Evolutionary conservation across 345 rosid species (phyloP).

Genomic region (Pelargonium nanum): DNA sequence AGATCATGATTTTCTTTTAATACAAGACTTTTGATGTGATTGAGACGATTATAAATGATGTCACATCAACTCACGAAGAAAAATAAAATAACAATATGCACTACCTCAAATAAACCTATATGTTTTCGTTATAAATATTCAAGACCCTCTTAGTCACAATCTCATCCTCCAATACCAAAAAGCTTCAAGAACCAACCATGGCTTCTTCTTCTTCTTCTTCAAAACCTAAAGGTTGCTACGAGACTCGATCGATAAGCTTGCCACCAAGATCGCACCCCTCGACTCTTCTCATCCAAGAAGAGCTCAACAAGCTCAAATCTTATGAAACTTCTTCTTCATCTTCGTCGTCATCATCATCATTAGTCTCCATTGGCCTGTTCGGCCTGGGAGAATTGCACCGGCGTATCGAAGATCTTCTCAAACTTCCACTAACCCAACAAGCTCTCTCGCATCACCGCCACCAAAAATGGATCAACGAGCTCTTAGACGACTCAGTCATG

Average conservation of each 20-base stretch:
- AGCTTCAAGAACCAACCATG: not conserved
- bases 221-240: not conserved
- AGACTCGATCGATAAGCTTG: not conserved
- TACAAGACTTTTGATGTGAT: no score
- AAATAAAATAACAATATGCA: no score
- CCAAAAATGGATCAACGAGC: constrained; percentile 29
- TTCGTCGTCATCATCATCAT: constrained; percentile 19
- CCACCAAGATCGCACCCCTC: constrained; percentile 50
- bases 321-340: constrained; percentile 22
- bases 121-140: not conserved
- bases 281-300: constrained; percentile 34
- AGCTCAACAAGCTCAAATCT: constrained; percentile 34
- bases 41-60: no score
- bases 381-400: constrained; percentile 39
- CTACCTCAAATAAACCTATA: no score
- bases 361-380: constrained; percentile 25
- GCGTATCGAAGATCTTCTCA: constrained; percentile 43
- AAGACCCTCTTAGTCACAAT: not conserved
- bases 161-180: not conserved
- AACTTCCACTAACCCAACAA: constrained; percentile 41
- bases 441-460: constrained; percentile 22
- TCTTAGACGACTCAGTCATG: constrained; percentile 52
- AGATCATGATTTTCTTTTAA: no score
- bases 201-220: not conserved
- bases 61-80: no score